Base-by-base conservation (phyloP, 2,329 filamentous ascomycete species). In the Scedosporium apiospermum region DNA sequence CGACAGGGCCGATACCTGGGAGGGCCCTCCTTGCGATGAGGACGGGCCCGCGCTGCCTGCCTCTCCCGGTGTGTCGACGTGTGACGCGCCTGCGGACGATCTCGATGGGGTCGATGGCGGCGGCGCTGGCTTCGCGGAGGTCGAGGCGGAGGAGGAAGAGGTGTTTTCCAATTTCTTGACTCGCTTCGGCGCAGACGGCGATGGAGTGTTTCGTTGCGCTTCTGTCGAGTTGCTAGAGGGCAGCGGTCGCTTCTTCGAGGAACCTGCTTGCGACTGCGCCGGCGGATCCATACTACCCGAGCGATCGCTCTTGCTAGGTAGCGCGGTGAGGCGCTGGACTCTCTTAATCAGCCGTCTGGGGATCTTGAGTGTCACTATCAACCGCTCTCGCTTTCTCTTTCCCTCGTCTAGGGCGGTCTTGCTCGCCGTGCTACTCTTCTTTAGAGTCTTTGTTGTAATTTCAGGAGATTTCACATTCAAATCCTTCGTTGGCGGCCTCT, bases 51-150 rank as follows among this genome's bases (percentile, higher is more conserved):
- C 64, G 30, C 70, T 76, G 58, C 74, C 74, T 2, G 73, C 67
- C 6, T 79, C 78, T 21, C 80, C 79, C 0, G 82, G 82, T 0
- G 82, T 84, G 51, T 79, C 74, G 6, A 75, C 77, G 64, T 82
- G 79, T 4, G 78, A 81, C 80, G 84, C 84, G 62, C 80, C 71
- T 1, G 76, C 41, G n/a, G 55, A 53, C 74, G 14, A 78, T 65
- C 79, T 84, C 9, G 80, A 77, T 0, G 82, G 82, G 0, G 82
- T 85, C 2, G 79, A 78, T 0, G 80, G 79, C 1, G 80, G 79
- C 1, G 73, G 70, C 14, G 74, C 67, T 14, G 74, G 67, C 58
- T 74, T 71, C 26, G 70, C 66, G 4, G 71, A 68, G 46, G 69
- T 70, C 34, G 71, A 67, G 34, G 34, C 10, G 2, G 34, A 38